Base-by-base conservation (phyloP, 2,329 filamentous ascomycete genomes). In the Calonectria crousiana region DNA sequence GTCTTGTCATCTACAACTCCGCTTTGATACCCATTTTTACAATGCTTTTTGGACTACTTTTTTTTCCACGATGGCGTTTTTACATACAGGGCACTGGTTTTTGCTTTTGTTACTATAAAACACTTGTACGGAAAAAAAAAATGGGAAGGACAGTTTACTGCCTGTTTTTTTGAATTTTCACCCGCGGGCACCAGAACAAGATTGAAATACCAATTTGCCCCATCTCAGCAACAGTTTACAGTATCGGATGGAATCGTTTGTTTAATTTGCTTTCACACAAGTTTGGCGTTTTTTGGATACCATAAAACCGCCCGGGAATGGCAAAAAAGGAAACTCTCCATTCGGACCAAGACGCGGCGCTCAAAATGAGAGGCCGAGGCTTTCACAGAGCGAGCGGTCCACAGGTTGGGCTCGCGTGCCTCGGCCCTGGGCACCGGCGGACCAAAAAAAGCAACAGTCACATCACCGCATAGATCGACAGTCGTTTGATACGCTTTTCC, bases 21-120 rank as follows among this genome's bases (percentile, higher is more conserved):
- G 72, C 77, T 26, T 79, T 80, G 75, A 80, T 81, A 81, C 76
- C 78, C 67, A 64, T 64, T 49, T 58, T 71, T 75, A 74, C 73
- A 74, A 68, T 41, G 36, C 70, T 73, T 73, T 73, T 76, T 76
- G 76, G 67, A 78, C 41, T 44, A 44, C 77, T 73, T 73, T 71
- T 72, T 72, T 32, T 32, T 32, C 58, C 74, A 75, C 71, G 75
- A 72, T 80, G 81, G 81, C 75, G 75, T 81, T 79, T 79, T 75
- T 68, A 66, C 71, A 41, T 67, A 49, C 68, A 47, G 73, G 53
- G 64, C 68, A 60, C 65, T 67, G 67, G 77, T 69, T 71, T 36
- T 74, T 75, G 70, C 79, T 75, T 72, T 78, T 67, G 52, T 36
- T 74, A 64, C 44, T 74, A 76, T 52, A 71, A 49, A 72, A 78